Conservation (phyloP, 352 stramenopile genomes). For the Pythium oligandrum region DNA sequence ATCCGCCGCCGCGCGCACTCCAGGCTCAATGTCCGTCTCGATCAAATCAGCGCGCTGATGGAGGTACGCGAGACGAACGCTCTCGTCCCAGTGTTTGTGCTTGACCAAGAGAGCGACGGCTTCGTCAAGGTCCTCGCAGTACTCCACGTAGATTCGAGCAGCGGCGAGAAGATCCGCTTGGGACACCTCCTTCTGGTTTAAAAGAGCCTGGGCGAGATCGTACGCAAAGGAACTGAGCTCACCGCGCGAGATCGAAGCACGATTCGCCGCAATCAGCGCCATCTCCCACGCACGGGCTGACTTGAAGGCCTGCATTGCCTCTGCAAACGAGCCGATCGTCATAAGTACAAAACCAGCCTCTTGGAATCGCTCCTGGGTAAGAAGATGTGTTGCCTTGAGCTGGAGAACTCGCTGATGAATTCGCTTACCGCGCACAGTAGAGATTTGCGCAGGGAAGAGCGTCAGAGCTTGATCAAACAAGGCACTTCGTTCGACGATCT, state of each 20-base stretch:
- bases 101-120: slow-evolving; percentile 58
- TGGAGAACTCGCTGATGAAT: slow-evolving; percentile 37
- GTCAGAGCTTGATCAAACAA: slow-evolving; percentile 49
- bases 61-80: slow-evolving; percentile 48
- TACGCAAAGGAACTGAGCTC: slow-evolving; percentile 44
- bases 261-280: slow-evolving; percentile 38
- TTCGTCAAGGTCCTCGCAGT: slow-evolving; percentile 68
- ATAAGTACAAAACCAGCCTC: slow-evolving; percentile 66
- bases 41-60: slow-evolving; percentile 56
- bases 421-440: not conserved
- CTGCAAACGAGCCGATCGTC: slow-evolving; percentile 26
- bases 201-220: slow-evolving; percentile 40
- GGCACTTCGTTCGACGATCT: slow-evolving; percentile 35
- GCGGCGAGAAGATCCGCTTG: slow-evolving; percentile 29
- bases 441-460: slow-evolving; percentile 28
- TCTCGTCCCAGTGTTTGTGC: slow-evolving; percentile 55
- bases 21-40: slow-evolving; percentile 67
- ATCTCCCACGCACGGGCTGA: slow-evolving; percentile 55
- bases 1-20: slow-evolving; percentile 36
- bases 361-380: slow-evolving; percentile 30
- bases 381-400: slow-evolving; percentile 46
- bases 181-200: slow-evolving; percentile 29
- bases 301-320: slow-evolving; percentile 53
- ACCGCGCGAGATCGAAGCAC: slow-evolving; percentile 17
- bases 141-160: slow-evolving; percentile 65